Evolutionary conservation across 2,329 filamentous ascomycete genomes (phyloP), one percentile per base, ranked within the genome.

Genomic region (Sordariomycetes sp.): DNA sequence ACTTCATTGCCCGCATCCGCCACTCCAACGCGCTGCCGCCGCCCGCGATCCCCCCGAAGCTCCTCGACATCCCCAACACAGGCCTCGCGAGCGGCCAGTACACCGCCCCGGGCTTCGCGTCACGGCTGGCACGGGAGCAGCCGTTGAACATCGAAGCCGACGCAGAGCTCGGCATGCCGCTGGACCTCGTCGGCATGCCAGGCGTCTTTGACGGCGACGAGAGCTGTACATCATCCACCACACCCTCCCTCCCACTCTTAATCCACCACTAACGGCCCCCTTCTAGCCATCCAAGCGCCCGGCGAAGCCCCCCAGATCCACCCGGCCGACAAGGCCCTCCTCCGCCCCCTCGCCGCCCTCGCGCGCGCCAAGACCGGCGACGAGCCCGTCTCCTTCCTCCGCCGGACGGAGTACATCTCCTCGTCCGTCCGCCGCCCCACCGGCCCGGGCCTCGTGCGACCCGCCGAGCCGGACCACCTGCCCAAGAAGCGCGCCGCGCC

Each of bases 1-100:
- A 99, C 74, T 97, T 97, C 74, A 96, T 99, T 70, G 93, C 92
- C 62, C 88, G 92, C 66, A 90, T 97, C 68, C 85, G 94, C 72
- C 99, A 95, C 72, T 91, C 90, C 68, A 99, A 99, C 83, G 87
- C 90, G 65, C 85, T 99, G 18, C 94, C 94, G 63, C 92, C 94
- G 62, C 94, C 94, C 58, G 90, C 93, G 58, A 91, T 92, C 69
- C 91, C 93, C 1, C 94, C 94, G 1, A 99, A 99, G 79, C 86
- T 99, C 62, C 88, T 99, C 65, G 90, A 97, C 64, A 96, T 99
- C 61, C 93, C 94, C 12, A 96, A 96, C 67, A 94, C 90, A 59
- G 94, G 94, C 50, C 82, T 97, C 18, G 81, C 89, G 48, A 89
- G 86, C 64, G 88, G 87, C 60, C 89, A 95, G 70, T 97, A 97